Percentiles rank a stretch among this genome's conserved stretches.
Conservation (phyloP, 176 grass and related monocot species). For the Guadua angustifolia region DNA sequence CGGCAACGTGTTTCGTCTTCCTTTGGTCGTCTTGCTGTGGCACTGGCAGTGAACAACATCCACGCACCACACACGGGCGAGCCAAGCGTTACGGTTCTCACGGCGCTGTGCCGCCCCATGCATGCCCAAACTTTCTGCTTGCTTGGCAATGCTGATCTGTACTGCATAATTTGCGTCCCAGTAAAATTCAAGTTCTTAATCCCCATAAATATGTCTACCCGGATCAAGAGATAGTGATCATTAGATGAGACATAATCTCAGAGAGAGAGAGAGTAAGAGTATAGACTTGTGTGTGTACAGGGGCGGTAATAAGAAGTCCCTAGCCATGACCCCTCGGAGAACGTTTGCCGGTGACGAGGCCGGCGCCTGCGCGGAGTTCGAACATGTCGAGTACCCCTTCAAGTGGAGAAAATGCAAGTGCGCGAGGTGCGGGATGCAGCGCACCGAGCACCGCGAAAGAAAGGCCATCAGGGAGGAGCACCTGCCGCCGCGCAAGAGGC, state of each 20-base stretch:
- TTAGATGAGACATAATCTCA: not conserved
- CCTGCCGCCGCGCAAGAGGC: slow-evolving; percentile 45
- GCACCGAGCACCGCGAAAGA: not conserved
- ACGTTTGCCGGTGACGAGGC: not conserved
- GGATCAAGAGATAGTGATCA: not conserved
- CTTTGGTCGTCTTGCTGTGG: not conserved
- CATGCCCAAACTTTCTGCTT: slow-evolving; percentile 10
- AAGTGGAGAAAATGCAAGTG: slow-evolving; percentile 37
- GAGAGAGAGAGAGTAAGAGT: not conserved
- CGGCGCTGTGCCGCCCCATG: not conserved
- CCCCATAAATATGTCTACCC: not conserved
- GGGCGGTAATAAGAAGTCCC: too few relatives aligned
- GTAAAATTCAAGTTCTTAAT: not conserved
- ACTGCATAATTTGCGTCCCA: not conserved
- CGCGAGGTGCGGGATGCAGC: not conserved
- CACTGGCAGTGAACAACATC: not conserved
- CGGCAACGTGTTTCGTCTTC: not conserved
- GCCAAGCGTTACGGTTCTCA: not conserved
- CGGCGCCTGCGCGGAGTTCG: not conserved
- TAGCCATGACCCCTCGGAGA: not conserved
- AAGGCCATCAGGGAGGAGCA: slow-evolving; percentile 17
- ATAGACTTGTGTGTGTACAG: too few relatives aligned
- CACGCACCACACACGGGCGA: not conserved
- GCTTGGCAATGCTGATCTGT: slow-evolving; percentile 6
- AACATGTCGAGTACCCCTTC: slow-evolving; percentile 18